Base-by-base conservation (phyloP, 1,284 basidiomycete genomes). In the Naganishia sp. region DNA sequence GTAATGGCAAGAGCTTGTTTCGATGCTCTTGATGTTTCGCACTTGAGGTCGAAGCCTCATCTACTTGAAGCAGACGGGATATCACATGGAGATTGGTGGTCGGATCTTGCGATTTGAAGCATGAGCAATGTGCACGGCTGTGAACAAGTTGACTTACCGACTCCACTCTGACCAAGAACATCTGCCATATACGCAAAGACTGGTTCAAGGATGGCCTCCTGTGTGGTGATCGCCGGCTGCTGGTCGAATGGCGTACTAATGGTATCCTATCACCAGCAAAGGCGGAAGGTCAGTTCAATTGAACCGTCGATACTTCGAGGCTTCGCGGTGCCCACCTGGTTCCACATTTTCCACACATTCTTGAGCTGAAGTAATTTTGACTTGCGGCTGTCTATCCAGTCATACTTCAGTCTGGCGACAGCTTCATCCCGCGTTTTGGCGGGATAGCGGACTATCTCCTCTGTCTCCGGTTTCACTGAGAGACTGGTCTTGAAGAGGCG, bases 311-410 rank as follows among this genome's bases (percentile, higher is more conserved):
- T 18, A 18, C 25, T 18, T 36, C 15, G 25, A 16, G 31, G 15
- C 9, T 6, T 25, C 18, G 13, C 11, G 13, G 6, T 49, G 2
- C 15, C 48, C 36, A 50, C 57, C 57, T 61, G 33, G 28, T 61
- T 61, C 57, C 57, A 61, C 48, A 61, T 61, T 9, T 48, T 46
- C 57, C 57, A 61, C 3, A 61, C 57, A 25, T 39, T 61, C 11
- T 10, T 31, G 31, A 61, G 48, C 23, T 61, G 57, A 25, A 61
- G 39, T 9, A 61, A 16, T 18, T 61, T 61, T n/a, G 57, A 48
- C 16, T 52, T 49, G 21, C 49, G 46, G 15, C 57, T 61, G 36
- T 61, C 57, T 15, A 50, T 52, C 57, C 57, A 61, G 18, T 21
- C 39, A 36, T 61, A 61, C 18, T 39, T 49, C 4, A 61, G 48